These are phyloP conservation scores for Wallacemonas rigidus DNA, from an alignment of 208 protist genomes.

Conservation along the genomic window DNA sequence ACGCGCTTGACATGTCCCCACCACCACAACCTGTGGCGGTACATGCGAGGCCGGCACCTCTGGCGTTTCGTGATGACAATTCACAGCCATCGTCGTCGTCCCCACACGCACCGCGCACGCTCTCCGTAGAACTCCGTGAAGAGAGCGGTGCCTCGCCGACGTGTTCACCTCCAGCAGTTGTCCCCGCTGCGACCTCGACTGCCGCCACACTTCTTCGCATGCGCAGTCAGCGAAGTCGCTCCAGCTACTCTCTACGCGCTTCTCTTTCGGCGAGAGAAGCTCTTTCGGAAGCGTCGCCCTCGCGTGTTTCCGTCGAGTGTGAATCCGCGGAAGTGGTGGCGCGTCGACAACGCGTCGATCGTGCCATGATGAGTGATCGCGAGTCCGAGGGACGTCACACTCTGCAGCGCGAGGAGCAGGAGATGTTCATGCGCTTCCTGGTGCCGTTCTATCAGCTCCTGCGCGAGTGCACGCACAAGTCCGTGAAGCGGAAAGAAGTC, in stretches of 20 bases:
- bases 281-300: too few relatives aligned
- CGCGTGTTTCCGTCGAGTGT: too few relatives aligned
- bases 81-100: too few relatives aligned
- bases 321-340: neutral
- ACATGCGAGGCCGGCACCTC: too few relatives aligned
- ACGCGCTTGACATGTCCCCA: too few relatives aligned
- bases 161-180: too few relatives aligned
- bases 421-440: conserved; percentile 3
- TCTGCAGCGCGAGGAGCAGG: conserved; percentile 1
- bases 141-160: too few relatives aligned
- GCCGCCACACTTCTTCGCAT: neutral
- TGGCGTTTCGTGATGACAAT: too few relatives aligned
- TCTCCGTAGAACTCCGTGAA: too few relatives aligned
- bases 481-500: neutral
- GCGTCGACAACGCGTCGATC: neutral
- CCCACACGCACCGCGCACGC: too few relatives aligned
- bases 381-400: neutral
- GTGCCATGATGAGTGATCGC: neutral
- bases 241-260: neutral
- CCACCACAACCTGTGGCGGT: too few relatives aligned
- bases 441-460: conserved; percentile 1
- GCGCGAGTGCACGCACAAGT: neutral
- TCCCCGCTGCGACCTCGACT: neutral
- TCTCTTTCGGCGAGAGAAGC: neutral
- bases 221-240: neutral